These are phyloP conservation scores for Penicillium nordicum DNA, from an alignment of 2,329 filamentous ascomycete species.

Conservation along the genomic window DNA sequence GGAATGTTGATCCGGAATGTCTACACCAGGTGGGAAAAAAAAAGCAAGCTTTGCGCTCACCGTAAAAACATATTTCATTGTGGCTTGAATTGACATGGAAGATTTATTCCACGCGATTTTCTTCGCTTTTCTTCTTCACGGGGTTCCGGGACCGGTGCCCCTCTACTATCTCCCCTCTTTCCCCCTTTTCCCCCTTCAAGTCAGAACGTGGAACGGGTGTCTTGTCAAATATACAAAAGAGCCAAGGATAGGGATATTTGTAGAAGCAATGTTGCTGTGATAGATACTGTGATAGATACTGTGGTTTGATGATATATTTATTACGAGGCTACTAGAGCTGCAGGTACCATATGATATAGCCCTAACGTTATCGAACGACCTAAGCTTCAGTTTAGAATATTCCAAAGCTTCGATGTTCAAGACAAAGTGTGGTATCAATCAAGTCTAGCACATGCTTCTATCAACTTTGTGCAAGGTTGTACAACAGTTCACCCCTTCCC, in stretches of 20 bases:
- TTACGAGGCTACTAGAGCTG: too few species aligned
- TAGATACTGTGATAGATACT: background rate
- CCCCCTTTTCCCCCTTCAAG: background rate
- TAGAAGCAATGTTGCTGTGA: background rate
- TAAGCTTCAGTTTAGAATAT: background rate
- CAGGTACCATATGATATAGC: background rate
- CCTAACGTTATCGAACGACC: background rate
- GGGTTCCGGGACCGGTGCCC: background rate
- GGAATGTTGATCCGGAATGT: slow-evolving; percentile 8
- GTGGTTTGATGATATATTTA: background rate
- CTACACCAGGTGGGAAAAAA: background rate
- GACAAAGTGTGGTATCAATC: background rate
- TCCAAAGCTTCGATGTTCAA: background rate
- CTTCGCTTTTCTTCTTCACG: background rate
- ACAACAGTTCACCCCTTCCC: background rate
- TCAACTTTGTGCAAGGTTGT: background rate
- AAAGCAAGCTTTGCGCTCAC: background rate
- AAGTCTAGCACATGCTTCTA: background rate
- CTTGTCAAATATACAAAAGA: background rate
- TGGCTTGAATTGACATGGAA: background rate
- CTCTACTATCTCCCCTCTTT: background rate
- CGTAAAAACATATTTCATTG: background rate
- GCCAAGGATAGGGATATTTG: background rate
- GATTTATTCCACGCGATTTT: background rate
- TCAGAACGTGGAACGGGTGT: background rate